A percentile compares a stretch with the other conserved stretches of the same genome.
Evolutionary conservation across 495 filamentous ascomycete species (phyloP).

Genomic region (Polyplosphaeria fusca): DNA sequence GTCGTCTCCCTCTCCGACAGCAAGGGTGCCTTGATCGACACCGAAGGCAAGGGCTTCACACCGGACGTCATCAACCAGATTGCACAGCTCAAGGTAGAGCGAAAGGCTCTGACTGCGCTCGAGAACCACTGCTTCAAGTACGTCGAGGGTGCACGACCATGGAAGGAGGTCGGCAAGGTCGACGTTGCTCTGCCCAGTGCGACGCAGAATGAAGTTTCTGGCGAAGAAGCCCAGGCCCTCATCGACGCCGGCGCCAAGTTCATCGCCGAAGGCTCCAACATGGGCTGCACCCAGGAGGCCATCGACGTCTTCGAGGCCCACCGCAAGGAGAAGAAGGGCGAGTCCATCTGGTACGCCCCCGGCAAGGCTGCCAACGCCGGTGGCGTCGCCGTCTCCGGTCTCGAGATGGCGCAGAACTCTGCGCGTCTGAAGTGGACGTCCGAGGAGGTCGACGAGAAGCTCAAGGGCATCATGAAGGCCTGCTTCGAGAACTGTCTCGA

Average conservation of each 20-base stretch:
- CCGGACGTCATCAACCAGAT: slow-evolving; percentile 74
- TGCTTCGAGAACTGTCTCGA: slow-evolving; percentile 89
- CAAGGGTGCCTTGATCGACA: slow-evolving; percentile 75
- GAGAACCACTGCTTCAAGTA: slow-evolving; percentile 74
- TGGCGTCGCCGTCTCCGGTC: slow-evolving; percentile 93
- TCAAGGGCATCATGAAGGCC: slow-evolving; percentile 90
- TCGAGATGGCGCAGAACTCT: slow-evolving; percentile 99
- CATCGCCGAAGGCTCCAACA: slow-evolving; percentile 96
- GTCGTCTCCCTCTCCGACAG: slow-evolving; percentile 94
- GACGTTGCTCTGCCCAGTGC: slow-evolving; percentile 90
- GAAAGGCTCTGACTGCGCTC: slow-evolving; percentile 71
- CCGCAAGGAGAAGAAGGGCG: slow-evolving; percentile 65
- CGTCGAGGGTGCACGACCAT: slow-evolving; percentile 83
- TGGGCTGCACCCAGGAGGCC: slow-evolving; percentile 95
- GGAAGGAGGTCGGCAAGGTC: slow-evolving; percentile 81
- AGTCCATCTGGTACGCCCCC: slow-evolving; percentile 91
- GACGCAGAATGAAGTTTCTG: slow-evolving; percentile 94
- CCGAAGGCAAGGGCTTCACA: slow-evolving; percentile 63
- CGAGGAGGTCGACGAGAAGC: slow-evolving; percentile 87
- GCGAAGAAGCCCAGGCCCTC: slow-evolving; percentile 81
- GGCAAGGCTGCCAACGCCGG: slow-evolving; percentile 97
- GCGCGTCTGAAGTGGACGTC: slow-evolving; percentile 76
- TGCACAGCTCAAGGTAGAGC: slow-evolving; percentile 78
- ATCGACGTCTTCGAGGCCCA: slow-evolving; percentile 89
- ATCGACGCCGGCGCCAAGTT: slow-evolving; percentile 74